Evolutionary conservation across 2,329 filamentous ascomycete genomes (phyloP).

Genomic region (Aspergillus fructus): DNA sequence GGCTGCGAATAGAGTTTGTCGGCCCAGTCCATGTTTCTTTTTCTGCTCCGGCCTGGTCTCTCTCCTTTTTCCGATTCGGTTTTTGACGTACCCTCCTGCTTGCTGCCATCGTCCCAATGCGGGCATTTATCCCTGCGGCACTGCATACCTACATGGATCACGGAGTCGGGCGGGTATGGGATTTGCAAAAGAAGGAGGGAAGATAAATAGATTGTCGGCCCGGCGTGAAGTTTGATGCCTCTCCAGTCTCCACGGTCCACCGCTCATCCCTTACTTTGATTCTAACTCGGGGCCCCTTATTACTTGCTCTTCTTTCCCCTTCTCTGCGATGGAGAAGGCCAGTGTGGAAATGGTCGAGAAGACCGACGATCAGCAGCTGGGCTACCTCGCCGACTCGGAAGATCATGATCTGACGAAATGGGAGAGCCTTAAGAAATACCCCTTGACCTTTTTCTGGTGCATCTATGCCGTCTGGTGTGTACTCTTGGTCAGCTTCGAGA

Average conservation of each 20-base stretch:
- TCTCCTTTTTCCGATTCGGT: neutral
- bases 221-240: neutral
- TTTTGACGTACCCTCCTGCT: neutral
- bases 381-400: constrained; percentile 7
- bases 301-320: neutral
- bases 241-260: neutral
- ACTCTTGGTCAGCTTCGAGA: constrained; percentile 9
- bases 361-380: constrained; percentile 4
- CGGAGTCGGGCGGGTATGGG: neutral
- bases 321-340: constrained; percentile 3
- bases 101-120: neutral
- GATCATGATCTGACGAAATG: constrained; percentile 3
- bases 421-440: constrained; percentile 6
- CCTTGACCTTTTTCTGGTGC: constrained; percentile 6
- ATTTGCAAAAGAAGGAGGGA: neutral
- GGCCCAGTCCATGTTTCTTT: neutral
- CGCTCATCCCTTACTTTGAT: neutral
- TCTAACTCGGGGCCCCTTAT: neutral
- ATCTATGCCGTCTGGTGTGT: constrained; percentile 10
- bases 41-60: neutral
- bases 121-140: neutral
- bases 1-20: neutral
- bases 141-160: neutral
- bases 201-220: constrained; percentile 4
- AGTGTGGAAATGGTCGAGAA: constrained; percentile 7